Evolutionary conservation across 1,139 yeast genomes (phyloP), one percentile per base, ranked within the genome.

Genomic region (Blastobotrys aristatus): DNA sequence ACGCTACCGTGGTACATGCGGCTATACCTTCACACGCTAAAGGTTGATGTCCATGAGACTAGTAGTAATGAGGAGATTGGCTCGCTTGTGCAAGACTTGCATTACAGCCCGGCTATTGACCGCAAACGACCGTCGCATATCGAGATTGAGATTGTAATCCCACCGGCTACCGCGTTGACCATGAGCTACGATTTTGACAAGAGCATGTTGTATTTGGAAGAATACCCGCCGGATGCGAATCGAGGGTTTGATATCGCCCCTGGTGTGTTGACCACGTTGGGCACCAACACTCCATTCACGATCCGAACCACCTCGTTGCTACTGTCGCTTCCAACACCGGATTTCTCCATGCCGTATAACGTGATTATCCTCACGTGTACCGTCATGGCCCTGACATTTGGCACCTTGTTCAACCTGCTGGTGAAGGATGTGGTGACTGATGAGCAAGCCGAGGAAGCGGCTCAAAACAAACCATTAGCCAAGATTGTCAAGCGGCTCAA

Each of bases 171-270:
- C 27, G 73, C 82, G 2, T 67, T 87, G 35, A 75, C 84, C 1
- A 60, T 92, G 49, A 77, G 84, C 2, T 87, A 86, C 61, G 80
- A 84, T 50, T 89, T 92, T 63, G 97, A 92, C 63, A 92, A 90
- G 65, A 81, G 96, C 0, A 72, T 92, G 60, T 73, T 94, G 40
- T 76, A 84, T 52, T 82, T 87, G 55, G 85, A 92, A 8, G 98
- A 94, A 64, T 94, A 94, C 60, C 98, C 98, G 11, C 98, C 99
- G 1, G 99, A 94, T 71, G 98, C 99, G 1, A 94, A 94, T 64
- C 97, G 92, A 58, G 99, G 99, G 0, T 94, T 92, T 65, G 92
- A 92, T 49, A 80, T 94, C 36, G 95, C 92, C 37, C 95, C 97
- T 0, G 96, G 67, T 7, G 84, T 88, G 5, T 72, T 89, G 10